phyloP scores from a whole-genome alignment of 2,329 filamentous ascomycete species.

The Neonectria coccinea region DNA sequence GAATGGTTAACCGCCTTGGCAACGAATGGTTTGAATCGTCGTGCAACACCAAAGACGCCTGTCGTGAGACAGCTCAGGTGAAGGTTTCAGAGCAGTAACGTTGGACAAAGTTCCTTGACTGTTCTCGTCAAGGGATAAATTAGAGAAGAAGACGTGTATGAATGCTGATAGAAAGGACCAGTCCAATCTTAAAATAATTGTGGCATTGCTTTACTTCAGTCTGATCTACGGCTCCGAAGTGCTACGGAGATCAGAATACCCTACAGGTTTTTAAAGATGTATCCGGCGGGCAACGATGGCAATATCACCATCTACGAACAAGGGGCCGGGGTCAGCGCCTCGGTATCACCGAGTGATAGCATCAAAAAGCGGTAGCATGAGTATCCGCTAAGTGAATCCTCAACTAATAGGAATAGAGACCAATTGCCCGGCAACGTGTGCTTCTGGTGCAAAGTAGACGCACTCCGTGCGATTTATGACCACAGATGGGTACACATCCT shows the following conservation, averaged over 20 bases:
- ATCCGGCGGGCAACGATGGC: not conserved
- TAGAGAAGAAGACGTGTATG: not conserved
- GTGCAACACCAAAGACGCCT: not conserved
- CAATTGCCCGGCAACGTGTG: too few species aligned
- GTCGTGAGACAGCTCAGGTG: not conserved
- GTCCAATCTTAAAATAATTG: not conserved
- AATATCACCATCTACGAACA: not conserved
- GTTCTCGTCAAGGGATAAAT: not conserved
- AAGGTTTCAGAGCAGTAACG: not conserved
- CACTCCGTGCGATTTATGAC: too few species aligned
- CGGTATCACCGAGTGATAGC: not conserved
- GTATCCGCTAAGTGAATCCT: not conserved
- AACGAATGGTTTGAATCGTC: not conserved
- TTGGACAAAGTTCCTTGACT: not conserved
- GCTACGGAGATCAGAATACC: not conserved
- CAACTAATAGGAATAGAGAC: too few species aligned
- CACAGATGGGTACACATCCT: too few species aligned
- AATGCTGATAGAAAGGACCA: not conserved
- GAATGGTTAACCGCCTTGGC: not conserved
- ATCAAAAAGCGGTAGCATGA: not conserved
- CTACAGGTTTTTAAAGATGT: not conserved
- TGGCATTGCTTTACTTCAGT: not conserved
- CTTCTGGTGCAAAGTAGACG: too few species aligned
- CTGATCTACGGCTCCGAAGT: not conserved
- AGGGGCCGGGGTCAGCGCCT: not conserved